Evolutionary conservation across 768 basidiomycete species (phyloP).

Genomic region (Suillus paluster): DNA sequence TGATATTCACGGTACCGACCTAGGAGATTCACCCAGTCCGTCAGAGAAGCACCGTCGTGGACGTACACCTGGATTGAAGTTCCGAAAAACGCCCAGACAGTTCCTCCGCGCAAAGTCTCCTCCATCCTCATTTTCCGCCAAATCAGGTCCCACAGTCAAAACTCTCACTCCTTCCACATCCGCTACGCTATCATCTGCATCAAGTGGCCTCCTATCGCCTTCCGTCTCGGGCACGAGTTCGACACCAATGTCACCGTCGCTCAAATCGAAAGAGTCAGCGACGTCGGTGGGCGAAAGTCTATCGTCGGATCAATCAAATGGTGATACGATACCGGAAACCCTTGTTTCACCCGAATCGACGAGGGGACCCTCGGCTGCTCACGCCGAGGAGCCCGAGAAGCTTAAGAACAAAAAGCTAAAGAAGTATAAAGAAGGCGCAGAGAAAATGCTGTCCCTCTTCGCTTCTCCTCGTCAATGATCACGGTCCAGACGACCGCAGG

Average conservation of each 20-base stretch:
- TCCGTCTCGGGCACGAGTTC: constrained; percentile 60
- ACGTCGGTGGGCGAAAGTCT: constrained; percentile 73
- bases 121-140: constrained; percentile 40
- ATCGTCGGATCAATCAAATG: constrained; percentile 75
- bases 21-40: constrained; percentile 48
- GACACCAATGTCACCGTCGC: constrained; percentile 59
- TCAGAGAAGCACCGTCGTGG: constrained; percentile 67
- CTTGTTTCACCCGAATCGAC: constrained; percentile 35
- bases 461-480: constrained; percentile 64
- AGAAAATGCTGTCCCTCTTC: constrained; percentile 84
- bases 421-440: constrained; percentile 87
- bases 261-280: constrained; percentile 83
- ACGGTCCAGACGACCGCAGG: constrained; percentile 16
- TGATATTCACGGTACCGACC: constrained; percentile 44
- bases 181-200: constrained; percentile 38
- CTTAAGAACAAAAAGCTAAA: constrained; percentile 76
- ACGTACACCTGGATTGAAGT: constrained; percentile 66
- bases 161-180: constrained; percentile 49
- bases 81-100: constrained; percentile 72
- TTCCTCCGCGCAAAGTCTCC: constrained; percentile 79
- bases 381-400: constrained; percentile 55
- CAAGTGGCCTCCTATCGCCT: constrained; percentile 61
- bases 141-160: constrained; percentile 36
- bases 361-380: constrained; percentile 31
- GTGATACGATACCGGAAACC: constrained; percentile 39